Percentiles rank a stretch among this genome's conserved stretches.
Conservation (phyloP, 2,329 filamentous ascomycete genomes). For the Diaporthe sp. region DNA sequence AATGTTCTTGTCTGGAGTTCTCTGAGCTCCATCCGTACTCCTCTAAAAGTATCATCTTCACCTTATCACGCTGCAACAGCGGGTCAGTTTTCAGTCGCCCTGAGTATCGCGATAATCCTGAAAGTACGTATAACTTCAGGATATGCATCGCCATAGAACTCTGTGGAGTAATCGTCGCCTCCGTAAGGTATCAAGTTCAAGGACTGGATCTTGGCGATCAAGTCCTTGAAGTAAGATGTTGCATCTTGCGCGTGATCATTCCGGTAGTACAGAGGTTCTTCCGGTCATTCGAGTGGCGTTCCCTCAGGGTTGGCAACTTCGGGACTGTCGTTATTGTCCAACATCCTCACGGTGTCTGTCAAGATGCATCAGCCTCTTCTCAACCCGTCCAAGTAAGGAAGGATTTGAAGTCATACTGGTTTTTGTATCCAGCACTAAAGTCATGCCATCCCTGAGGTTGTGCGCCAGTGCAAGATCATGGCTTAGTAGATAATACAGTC, state of each 20-base stretch:
- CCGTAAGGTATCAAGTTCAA: constrained; percentile 4
- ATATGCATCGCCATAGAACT: not conserved
- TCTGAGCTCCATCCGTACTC: not conserved
- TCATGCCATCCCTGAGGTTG: constrained; percentile 8
- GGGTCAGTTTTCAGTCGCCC: not conserved
- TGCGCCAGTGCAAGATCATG: constrained; percentile 2
- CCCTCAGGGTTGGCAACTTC: constrained; percentile 7
- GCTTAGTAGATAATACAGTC: not conserved
- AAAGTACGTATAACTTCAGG: not conserved
- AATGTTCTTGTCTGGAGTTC: not conserved
- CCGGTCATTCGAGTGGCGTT: constrained; percentile 9
- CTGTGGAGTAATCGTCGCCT: not conserved
- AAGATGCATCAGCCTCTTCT: not conserved
- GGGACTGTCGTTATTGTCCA: constrained; percentile 12
- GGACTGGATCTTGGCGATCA: not conserved
- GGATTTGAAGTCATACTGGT: not conserved
- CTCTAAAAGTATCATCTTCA: not conserved
- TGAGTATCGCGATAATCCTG: not conserved
- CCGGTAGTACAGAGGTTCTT: not conserved
- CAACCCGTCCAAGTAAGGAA: not conserved
- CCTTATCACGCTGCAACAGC: not conserved
- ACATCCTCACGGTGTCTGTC: constrained; percentile 7
- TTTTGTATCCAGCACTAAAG: constrained; percentile 7
- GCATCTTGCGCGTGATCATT: constrained; percentile 2
- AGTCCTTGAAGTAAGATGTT: not conserved